Evolutionary conservation across 768 basidiomycete species (phyloP), one percentile per base, ranked within the genome.

Genomic region (Galerina marginata): DNA sequence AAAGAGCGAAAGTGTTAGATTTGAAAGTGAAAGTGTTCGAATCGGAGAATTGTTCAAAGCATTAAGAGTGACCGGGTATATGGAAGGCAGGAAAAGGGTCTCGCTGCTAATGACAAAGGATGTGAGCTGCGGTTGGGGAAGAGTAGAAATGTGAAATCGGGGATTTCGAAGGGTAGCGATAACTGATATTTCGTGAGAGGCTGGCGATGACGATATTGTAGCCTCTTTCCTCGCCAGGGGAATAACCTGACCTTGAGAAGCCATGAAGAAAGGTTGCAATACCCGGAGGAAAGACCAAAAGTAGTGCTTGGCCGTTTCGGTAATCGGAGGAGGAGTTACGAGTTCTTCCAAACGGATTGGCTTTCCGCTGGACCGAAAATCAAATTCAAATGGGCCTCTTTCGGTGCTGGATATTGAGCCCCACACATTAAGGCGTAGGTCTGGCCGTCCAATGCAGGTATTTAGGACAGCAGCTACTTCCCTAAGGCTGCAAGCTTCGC

Each of bases 11-110:
- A 70, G 54, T 3, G 56, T 43, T 11, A 61, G 62, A 29, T 62
- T 53, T 7, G 50, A 56, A 23, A 69, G 57, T 2, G 62, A 64
- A 15, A 69, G 64, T 16, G 42, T 56, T 11, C 56, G 62, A 36
- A 69, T 65, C 7, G 68, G 56, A 11, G 66, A 58, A 12, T 45
- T 52, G 25, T 59, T 58, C 10, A 69, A 54, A 15, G 49, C 51
- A n/a, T 65, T n/a, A 25, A 64, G 53, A 1, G 66, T 67, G 15
- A 56, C 29, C 5, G 58, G 57, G 40, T 59, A 59, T 37, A 55
- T 26, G 7, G 62, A 55, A 12, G 54, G 45, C 0, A 50, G 44
- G 14, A 63, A 56, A 6, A 54, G 33, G 3, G 49, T 14, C 25
- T 54, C 40, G n/a, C 55, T 40, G 9, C 54, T 44, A 15, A 60